A percentile compares a stretch with the other conserved stretches of the same genome.
phyloP scores from a whole-genome alignment of 2,329 filamentous ascomycete species.

The Alternaria atra region DNA sequence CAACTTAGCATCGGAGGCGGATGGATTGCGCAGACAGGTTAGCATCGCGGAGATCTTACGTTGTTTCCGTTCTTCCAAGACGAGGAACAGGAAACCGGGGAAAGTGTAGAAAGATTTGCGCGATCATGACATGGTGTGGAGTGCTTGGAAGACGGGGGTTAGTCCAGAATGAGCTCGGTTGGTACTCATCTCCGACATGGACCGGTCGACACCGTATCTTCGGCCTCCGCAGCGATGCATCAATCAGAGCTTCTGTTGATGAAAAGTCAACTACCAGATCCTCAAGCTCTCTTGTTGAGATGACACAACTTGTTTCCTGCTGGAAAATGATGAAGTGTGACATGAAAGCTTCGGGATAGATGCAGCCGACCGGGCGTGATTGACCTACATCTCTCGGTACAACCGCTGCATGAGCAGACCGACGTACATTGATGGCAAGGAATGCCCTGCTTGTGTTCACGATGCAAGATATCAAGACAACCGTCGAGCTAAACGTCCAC shows the following conservation, averaged over 20 bases:
- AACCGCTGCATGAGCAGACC: not conserved
- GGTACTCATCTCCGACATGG: not conserved
- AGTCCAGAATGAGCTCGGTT: not conserved
- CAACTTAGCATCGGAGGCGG: constrained; percentile 11
- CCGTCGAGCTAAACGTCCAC: not conserved
- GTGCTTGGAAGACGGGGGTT: constrained; percentile 1
- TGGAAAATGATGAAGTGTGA: not conserved
- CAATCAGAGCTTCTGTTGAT: not conserved
- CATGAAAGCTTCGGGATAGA: not conserved
- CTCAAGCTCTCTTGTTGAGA: not conserved
- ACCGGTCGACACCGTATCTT: constrained; percentile 2
- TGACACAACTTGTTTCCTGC: not conserved
- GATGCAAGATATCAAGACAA: not conserved
- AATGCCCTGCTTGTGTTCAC: not conserved
- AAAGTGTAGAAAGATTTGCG: not conserved
- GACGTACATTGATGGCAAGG: not conserved
- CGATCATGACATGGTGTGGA: constrained; percentile 5
- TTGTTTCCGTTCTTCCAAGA: not conserved
- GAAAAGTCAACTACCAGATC: not conserved
- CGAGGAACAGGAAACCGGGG: constrained; percentile 8
- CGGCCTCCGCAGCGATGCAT: not conserved
- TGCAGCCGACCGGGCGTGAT: not conserved
- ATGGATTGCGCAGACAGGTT: constrained; percentile 16
- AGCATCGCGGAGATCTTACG: constrained; percentile 1
- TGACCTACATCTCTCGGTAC: not conserved